Evolutionary conservation across 441 rosid species (phyloP).

Genomic region (Kokia cookei): DNA sequence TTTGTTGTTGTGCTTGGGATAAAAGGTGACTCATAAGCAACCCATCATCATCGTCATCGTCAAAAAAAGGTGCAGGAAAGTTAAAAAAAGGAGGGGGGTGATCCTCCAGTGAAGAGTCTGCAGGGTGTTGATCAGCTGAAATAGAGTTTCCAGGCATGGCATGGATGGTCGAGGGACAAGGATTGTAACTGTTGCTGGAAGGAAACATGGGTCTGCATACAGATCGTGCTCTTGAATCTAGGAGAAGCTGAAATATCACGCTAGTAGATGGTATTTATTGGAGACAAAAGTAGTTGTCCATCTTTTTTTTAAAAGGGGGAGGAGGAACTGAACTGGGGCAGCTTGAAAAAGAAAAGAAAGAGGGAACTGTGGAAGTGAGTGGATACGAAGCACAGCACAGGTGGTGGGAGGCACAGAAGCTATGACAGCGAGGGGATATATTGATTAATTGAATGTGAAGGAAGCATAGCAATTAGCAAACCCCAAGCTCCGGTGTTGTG

Average conservation of each 20-base stretch:
- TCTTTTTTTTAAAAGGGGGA: not conserved
- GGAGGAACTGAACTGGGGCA: not conserved
- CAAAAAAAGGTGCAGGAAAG: slow-evolving; percentile 26
- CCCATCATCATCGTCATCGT: slow-evolving; percentile 21
- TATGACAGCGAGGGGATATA: slow-evolving; percentile 11
- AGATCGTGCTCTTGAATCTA: not conserved
- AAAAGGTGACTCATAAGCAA: slow-evolving; percentile 29
- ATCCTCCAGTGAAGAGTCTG: slow-evolving; percentile 12
- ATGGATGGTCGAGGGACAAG: slow-evolving; percentile 23
- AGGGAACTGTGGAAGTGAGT: slow-evolving; percentile 1
- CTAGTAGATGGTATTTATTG: slow-evolving; percentile 5
- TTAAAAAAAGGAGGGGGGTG: slow-evolving; percentile 16
- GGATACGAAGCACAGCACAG: slow-evolving; percentile 11
- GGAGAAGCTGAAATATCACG: not conserved
- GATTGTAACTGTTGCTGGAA: slow-evolving; percentile 27
- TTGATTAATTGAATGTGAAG: not conserved
- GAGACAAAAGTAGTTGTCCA: slow-evolving; percentile 1
- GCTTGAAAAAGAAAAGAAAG: not conserved
- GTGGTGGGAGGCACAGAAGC: slow-evolving; percentile 14
- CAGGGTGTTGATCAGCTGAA: slow-evolving; percentile 31
- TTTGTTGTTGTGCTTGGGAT: slow-evolving; percentile 15
- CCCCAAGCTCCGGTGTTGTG: slow-evolving; percentile 7
- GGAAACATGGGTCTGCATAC: slow-evolving; percentile 33
- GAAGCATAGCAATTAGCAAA: too few species aligned
- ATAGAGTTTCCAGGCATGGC: slow-evolving; percentile 23